These are phyloP conservation scores for Phytopythium vexans DNA, from an alignment of 352 stramenopile species.

Conservation along the genomic window DNA sequence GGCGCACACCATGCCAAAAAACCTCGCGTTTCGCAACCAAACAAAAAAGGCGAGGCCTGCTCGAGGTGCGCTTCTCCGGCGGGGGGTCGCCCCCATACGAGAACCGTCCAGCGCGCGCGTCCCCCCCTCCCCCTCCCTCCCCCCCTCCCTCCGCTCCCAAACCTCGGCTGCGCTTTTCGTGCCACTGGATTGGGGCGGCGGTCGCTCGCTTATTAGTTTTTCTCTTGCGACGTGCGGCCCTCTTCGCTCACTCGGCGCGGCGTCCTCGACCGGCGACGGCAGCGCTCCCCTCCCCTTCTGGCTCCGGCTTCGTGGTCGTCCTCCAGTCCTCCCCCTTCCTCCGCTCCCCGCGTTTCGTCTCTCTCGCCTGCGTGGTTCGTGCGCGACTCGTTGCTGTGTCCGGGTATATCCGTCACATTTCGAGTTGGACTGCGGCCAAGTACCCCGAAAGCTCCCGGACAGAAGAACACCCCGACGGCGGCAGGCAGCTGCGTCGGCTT, in stretches of 20 bases:
- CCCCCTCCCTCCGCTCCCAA: not conserved
- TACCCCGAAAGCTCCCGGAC: no score
- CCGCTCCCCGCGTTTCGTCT: no score
- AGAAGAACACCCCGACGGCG: no score
- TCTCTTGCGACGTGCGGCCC: constrained; percentile 2
- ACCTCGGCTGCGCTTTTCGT: not conserved
- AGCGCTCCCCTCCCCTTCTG: no score
- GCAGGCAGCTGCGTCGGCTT: no score
- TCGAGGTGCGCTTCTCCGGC: constrained; percentile 2
- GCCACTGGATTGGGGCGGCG: constrained; percentile 2
- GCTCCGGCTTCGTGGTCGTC: no score
- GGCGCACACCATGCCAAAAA: not conserved
- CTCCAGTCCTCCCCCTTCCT: no score
- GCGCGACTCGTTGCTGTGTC: no score
- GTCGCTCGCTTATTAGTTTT: constrained; percentile 3
- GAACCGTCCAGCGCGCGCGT: not conserved
- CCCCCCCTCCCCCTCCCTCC: not conserved
- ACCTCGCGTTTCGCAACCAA: constrained; percentile 3
- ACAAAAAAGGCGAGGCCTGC: constrained; percentile 6
- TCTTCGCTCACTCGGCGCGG: not conserved
- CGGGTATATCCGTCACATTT: no score
- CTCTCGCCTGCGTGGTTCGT: no score
- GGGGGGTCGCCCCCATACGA: constrained; percentile 1
- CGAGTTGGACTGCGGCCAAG: no score
- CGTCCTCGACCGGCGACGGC: not conserved